Base-by-base conservation (phyloP, 371 early-diverging fungal genomes). In the Mucor racemosus region DNA sequence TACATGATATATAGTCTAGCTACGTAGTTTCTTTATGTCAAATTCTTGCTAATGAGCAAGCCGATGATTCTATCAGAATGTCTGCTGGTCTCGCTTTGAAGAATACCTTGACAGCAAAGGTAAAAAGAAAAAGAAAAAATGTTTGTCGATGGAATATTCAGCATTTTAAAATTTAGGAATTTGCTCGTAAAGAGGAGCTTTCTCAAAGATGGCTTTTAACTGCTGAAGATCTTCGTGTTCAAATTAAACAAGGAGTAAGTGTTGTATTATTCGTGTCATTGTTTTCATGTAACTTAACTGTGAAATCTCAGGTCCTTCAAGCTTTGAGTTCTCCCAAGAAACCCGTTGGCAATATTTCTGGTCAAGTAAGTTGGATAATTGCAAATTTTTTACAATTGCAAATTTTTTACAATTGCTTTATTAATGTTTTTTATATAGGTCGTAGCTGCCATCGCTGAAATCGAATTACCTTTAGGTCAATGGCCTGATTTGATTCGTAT, bases 61-160 rank as follows among this genome's bases (percentile, higher is more conserved):
- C 78, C 60, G 79, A 78, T 46, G 76, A 85, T 26, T 71, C 82
- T 56, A 86, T 93, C 75, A 87, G 95, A 62, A 81, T 77, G 59
- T 88, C 93, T 34, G 95, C 97, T 46, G 98, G 94, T 80, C 79
- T 98, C 67, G 90, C 91, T 38, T 77, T 98, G 68, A 98, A 98
- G 87, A 98, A 98, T 75, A 85, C 92, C 53, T 75, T 98, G 70
- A 80, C 89, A 26, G 91, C 96, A 70, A 93, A 89, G 86, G 96
- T 94, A 85, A 58, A 8, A 14, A 58, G 19, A 58, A 40, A 26
- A 21, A 41, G n/a, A 42, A 11, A 58, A 10, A 13, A 19, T 5
- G 14, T 26, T 26, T 26, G 26, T 26, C 26, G 21, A 14, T 17
- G 40, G 41, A 6, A 15, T 44, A 42, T 42, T 44, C 46, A 61